Evolutionary conservation across 2,329 filamentous ascomycete species (phyloP).

Genomic region (Verticillium tricorpus): DNA sequence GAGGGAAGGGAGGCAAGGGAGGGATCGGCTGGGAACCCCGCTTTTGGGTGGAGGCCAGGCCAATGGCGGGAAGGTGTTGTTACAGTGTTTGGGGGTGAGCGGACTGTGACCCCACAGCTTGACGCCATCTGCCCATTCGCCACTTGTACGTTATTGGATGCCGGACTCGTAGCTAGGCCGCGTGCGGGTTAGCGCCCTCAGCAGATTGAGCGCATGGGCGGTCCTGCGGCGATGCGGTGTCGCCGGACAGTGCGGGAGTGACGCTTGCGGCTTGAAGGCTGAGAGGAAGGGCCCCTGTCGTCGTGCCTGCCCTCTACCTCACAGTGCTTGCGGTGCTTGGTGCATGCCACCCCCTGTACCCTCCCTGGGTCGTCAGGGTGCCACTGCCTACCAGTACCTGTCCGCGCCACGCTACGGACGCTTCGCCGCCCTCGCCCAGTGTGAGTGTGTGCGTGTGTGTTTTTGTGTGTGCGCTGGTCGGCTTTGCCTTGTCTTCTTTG

Average conservation of each 20-base stretch:
- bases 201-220: conserved; percentile 15
- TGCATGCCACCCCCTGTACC: background rate
- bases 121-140: conserved; percentile 14
- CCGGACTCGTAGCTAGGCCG: conserved; percentile 7
- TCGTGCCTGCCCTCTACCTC: background rate
- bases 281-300: background rate
- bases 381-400: background rate
- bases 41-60: background rate
- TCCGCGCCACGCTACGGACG: background rate
- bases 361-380: background rate
- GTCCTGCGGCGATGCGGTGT: conserved; percentile 7
- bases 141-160: conserved; percentile 11
- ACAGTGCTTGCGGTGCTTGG: background rate
- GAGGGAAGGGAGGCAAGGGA: conserved; percentile 5
- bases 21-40: conserved; percentile 5
- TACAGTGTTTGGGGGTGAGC: background rate
- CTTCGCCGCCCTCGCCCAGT: background rate
- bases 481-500: background rate
- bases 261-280: background rate
- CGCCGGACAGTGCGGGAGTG: conserved; percentile 5
- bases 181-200: conserved; percentile 7
- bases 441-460: background rate
- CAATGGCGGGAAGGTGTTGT: conserved; percentile 8
- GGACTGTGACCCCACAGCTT: conserved; percentile 3
- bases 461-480: background rate